Evolutionary conservation across 257 asterid species (phyloP).

Genomic region (Solanum raphanifolium): DNA sequence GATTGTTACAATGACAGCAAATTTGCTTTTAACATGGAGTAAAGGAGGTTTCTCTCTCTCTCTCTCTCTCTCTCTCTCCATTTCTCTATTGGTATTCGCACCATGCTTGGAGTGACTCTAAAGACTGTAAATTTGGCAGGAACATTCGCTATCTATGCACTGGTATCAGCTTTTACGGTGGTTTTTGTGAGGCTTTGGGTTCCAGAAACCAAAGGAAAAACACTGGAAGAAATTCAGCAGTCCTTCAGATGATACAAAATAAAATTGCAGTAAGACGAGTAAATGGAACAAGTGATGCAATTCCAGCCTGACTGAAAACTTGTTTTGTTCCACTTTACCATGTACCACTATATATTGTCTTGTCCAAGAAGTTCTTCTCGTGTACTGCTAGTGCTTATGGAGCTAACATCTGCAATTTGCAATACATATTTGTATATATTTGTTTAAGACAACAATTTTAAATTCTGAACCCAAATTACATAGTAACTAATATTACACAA

Average conservation of each 20-base stretch:
- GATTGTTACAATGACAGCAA: constrained; percentile 65
- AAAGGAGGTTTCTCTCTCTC: constrained; percentile 53
- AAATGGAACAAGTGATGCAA: not conserved
- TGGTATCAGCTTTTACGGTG: constrained; percentile 43
- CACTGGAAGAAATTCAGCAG: constrained; percentile 70
- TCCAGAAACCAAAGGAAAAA: constrained; percentile 89
- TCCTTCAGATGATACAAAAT: constrained; percentile 40
- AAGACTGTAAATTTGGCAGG: constrained; percentile 36
- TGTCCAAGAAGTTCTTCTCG: not conserved
- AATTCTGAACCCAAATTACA: not conserved
- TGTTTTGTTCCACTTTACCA: not conserved
- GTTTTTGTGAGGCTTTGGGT: constrained; percentile 58
- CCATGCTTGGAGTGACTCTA: not conserved
- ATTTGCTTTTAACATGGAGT: constrained; percentile 81
- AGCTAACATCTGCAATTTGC: not conserved
- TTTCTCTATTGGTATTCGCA: not conserved
- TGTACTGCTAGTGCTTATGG: not conserved
- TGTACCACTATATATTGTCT: not conserved
- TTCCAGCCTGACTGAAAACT: not conserved
- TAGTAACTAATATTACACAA: not conserved
- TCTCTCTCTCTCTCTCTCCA: constrained; percentile 11
- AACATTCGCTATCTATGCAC: constrained; percentile 53
- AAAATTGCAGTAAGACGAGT: not conserved
- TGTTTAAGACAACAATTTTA: not conserved
- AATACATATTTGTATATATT: not conserved